Evolutionary conservation across 805 yeast genomes (phyloP).

Genomic region (Yamadazyma olivae): DNA sequence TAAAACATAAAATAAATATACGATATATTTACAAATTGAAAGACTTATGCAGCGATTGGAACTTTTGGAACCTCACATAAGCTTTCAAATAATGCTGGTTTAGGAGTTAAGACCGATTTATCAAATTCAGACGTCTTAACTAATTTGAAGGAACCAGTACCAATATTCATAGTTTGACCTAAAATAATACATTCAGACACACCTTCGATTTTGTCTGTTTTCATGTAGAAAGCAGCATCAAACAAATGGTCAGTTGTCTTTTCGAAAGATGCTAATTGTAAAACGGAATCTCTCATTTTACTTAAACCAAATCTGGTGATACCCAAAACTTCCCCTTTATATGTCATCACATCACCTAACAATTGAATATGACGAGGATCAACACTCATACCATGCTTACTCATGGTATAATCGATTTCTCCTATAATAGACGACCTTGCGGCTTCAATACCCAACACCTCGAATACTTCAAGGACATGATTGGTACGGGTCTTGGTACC

Average conservation of each 20-base stretch:
- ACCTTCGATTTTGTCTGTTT: conserved; percentile 93
- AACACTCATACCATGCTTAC: conserved; percentile 99
- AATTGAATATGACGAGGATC: conserved; percentile 99
- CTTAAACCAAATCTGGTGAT: conserved; percentile 97
- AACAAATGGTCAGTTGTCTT: conserved; percentile 97
- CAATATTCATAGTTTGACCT: conserved; percentile 97
- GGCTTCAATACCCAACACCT: conserved; percentile 95
- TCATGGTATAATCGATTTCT: conserved; percentile 97
- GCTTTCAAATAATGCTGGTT: conserved; percentile 4
- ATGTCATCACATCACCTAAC: conserved; percentile 97
- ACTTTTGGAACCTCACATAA: conserved; percentile 1
- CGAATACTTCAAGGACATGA: conserved; percentile 85
- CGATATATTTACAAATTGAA: no score
- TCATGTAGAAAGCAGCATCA: conserved; percentile 98
- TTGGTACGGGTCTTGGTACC: conserved; percentile 87
- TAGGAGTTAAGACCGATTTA: neutral
- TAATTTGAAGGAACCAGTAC: conserved; percentile 94
- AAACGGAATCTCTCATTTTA: conserved; percentile 96
- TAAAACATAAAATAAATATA: no score
- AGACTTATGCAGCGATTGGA: neutral
- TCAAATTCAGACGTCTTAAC: conserved; percentile 53
- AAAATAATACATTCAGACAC: conserved; percentile 96
- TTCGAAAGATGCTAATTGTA: conserved; percentile 95
- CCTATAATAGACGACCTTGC: conserved; percentile 90
- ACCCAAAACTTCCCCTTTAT: conserved; percentile 97